Base-by-base conservation (phyloP, 1,284 basidiomycete species). In the Fomitiporia mediterranea region DNA sequence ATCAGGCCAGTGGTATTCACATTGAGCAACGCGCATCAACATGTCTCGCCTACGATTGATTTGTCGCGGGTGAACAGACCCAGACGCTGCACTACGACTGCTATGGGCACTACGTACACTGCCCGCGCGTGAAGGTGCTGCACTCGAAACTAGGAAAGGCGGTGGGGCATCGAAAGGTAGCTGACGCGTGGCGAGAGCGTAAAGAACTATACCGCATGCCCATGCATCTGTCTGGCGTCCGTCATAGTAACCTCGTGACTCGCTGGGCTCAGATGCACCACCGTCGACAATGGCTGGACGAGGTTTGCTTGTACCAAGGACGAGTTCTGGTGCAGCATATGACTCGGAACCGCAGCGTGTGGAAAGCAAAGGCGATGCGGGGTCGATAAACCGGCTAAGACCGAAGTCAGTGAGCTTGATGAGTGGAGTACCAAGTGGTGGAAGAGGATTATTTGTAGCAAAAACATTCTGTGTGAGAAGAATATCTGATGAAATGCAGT, bases 391-490 rank as follows among this genome's bases (percentile, higher is more conserved):
- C 19, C 92, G 82, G 23, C 91, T 88, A 23, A 97, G 80, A 4
- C 94, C 94, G 66, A 96, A 97, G 68, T 97, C 94, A 25, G 90
- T 91, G 8, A 96, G 75, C 69, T 94, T 94, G 70, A 96, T 75
- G 6, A 95, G 77, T 0, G 90, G 86, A 0, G 73, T 61, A 0
- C 78, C 70, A 1, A 73, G 65, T 0, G 65, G 57, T 0, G 79
- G 80, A 7, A 73, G 62, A 0, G 74, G 63, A 58, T 72, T 56
- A 50, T 64, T 68, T 8, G 72, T 80, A 62, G 80, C 69, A 47
- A 80, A 68, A 53, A 79, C 74, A 60, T 78, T 76, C 76, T 53
- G 52, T n/a, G 61, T 76, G 60, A 86, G 73, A 30, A 87, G 72
- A 60, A 86, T 84, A 74, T 85, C 69, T 68, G 59, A 27, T 49